Percentiles rank a stretch among this genome's conserved stretches.
Conservation (phyloP, 176 grass and related monocot species). For the sorghum (Sorghum bicolor) region Sorghum_bicolor_NCBIv3 NC_012872.2:2241501-2242000, state of each 20-base stretch:
- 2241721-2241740: neutral
- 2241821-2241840: too few relatives aligned
- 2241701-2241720: neutral
- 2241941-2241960: slow-evolving; percentile 49
- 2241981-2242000: slow-evolving; percentile 39
- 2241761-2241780: neutral
- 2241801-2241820: too few relatives aligned
- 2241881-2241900: neutral
- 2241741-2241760: neutral
- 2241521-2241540: neutral
- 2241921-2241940: slow-evolving; percentile 55
- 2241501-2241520: neutral
- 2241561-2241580: neutral
- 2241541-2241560: neutral
- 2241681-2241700: neutral
- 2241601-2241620: neutral
- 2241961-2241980: slow-evolving; percentile 27
- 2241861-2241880: neutral
- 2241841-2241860: neutral
- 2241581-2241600: neutral
- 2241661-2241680: neutral
- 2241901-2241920: slow-evolving; percentile 40
- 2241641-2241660: neutral
- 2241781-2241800: too few relatives aligned
- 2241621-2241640: neutral